Base-by-base conservation (phyloP, 1,284 basidiomycete species). In the Fomitopsis palustris region DNA sequence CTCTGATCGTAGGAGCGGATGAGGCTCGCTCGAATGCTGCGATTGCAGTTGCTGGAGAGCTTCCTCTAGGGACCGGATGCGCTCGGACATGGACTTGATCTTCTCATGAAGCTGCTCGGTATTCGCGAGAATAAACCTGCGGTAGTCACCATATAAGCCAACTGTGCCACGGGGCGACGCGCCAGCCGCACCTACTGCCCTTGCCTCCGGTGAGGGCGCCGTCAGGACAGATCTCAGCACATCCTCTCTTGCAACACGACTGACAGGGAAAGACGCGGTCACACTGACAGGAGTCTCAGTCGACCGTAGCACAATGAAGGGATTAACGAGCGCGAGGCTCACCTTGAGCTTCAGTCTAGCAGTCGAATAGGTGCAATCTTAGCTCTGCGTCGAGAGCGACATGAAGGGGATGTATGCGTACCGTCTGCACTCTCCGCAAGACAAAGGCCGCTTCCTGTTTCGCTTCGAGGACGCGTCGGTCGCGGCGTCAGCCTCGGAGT, bases 41-140 rank as follows among this genome's bases (percentile, higher is more conserved):
- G 78, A 72, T 41, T 88, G 84, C 0, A 86, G 66, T 1, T 73
- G 63, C 4, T 79, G 73, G 2, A 90, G 77, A 0, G 86, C 88
- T 53, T 86, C 85, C 71, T 90, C 88, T 2, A 90, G 82, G 62
- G 82, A 77, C 51, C 83, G 79, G 59, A 90, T 85, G 14, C 88
- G 81, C 10, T 80, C 77, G 64, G 81, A 80, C 75, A 90, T 82
- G 54, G 75, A 74, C 31, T 82, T 72, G 61, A 89, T 86, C 58
- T 83, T 82, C 38, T 79, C 78, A 72, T 90, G 87, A 3, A 91
- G 79, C 59, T 90, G 86, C 66, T 88, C 87, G 8, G 88, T 90
- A 38, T 86, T 87, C 3, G 87, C 86, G 42, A 90, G 78, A 41
- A 89, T 85, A 63, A 88, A 88, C 35, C 86, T 85, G 57, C 33